Evolutionary conservation across 768 basidiomycete species (phyloP).

Genomic region (Galerina sulciceps): DNA sequence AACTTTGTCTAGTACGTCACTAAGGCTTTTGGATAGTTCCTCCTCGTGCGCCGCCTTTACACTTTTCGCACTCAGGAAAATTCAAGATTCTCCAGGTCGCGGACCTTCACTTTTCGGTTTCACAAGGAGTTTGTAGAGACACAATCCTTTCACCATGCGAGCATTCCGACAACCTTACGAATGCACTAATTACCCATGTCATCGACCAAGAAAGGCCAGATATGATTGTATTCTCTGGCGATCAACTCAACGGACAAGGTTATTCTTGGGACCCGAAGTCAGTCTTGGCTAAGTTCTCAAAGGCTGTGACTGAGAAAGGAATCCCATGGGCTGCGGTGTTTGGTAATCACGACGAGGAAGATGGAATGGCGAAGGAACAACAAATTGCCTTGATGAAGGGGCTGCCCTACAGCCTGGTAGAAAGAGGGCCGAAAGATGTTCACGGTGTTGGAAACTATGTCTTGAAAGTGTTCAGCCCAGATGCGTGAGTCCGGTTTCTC

Average conservation of each 20-base stretch:
- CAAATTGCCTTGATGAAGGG: conserved; percentile 75
- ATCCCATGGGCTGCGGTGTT: conserved; percentile 94
- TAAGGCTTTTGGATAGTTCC: conserved; percentile 45
- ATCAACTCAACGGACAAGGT: conserved; percentile 91
- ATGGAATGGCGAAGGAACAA: conserved; percentile 60
- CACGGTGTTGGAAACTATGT: conserved; percentile 94
- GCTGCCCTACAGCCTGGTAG: conserved; percentile 85
- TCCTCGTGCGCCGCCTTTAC: conserved; percentile 76
- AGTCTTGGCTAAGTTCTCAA: conserved; percentile 88
- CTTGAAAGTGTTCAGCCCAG: conserved; percentile 81
- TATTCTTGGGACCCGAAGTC: conserved; percentile 90
- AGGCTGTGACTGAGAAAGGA: conserved; percentile 68
- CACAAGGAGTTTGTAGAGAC: conserved; percentile 78
- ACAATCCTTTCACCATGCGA: conserved; percentile 59
- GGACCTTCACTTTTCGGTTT: conserved; percentile 91
- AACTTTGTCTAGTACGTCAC: neutral
- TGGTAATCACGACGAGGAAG: conserved; percentile 92
- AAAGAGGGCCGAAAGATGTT: conserved; percentile 80
- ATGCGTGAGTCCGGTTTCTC: conserved; percentile 60
- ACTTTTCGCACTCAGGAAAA: conserved; percentile 81
- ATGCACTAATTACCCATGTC: conserved; percentile 67
- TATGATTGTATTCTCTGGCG: conserved; percentile 90
- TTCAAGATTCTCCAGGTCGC: conserved; percentile 93
- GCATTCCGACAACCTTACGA: conserved; percentile 79
- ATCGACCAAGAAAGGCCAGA: conserved; percentile 88